Percentiles rank a stretch among this genome's conserved stretches.
phyloP scores from a whole-genome alignment of 164 flowering plant species.

The Taxillus chinensis region DNA sequence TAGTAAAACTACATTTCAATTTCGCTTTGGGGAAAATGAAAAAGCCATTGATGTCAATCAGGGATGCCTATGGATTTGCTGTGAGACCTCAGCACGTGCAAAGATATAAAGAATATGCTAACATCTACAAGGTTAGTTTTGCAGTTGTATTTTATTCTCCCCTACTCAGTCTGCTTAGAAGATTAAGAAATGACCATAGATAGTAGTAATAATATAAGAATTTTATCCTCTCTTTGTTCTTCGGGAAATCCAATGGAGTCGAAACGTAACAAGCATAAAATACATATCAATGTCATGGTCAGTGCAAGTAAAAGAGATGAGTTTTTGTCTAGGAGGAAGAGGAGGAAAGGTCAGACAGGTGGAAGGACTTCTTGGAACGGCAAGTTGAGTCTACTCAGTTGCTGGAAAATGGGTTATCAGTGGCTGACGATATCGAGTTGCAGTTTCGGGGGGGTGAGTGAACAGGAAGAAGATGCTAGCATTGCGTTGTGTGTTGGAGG shows the following conservation, averaged over 20 bases:
- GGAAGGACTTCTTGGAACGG: conserved; percentile 65
- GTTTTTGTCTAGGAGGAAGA: conserved; percentile 68
- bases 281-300: neutral
- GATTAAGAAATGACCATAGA: too few relatives aligned
- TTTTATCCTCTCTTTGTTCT: neutral
- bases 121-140: conserved; percentile 52
- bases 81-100: conserved; percentile 87
- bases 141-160: conserved; percentile 1
- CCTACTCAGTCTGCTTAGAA: neutral
- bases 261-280: too few relatives aligned
- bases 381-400: conserved; percentile 44
- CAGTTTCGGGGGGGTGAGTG: conserved; percentile 18
- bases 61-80: conserved; percentile 94
- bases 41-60: conserved; percentile 18
- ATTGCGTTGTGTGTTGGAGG: conserved; percentile 19
- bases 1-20: neutral
- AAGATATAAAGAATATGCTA: conserved; percentile 60
- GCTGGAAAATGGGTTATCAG: conserved; percentile 26
- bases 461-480: conserved; percentile 16
- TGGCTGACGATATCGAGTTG: conserved; percentile 14
- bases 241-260: conserved; percentile 18
- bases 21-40: neutral
- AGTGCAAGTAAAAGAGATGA: neutral
- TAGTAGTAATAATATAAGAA: too few relatives aligned
- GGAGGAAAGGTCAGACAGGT: conserved; percentile 90